These are phyloP conservation scores for Ogataea methylovora DNA, from an alignment of 805 yeast species.

Conservation along the genomic window DNA sequence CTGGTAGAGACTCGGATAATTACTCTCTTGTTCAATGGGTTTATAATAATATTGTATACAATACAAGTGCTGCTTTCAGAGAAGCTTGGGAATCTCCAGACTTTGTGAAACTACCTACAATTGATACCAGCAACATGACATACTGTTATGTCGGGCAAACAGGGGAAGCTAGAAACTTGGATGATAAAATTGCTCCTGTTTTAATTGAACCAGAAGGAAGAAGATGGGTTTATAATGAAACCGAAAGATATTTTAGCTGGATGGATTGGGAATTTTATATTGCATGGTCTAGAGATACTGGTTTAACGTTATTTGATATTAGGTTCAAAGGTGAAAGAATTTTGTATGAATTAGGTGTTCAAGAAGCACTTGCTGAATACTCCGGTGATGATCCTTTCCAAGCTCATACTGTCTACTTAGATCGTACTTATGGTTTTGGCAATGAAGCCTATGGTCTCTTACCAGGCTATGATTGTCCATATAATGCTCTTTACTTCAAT, in stretches of 20 bases:
- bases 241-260: conserved; percentile 22
- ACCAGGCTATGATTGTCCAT: conserved; percentile 23
- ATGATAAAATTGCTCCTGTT: conserved; percentile 17
- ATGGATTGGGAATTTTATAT: conserved; percentile 22
- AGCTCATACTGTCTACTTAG: conserved; percentile 17
- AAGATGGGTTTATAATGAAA: conserved; percentile 18
- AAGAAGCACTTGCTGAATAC: conserved; percentile 24
- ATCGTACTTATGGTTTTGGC: conserved; percentile 21
- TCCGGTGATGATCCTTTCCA: conserved; percentile 25
- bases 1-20: conserved; percentile 12
- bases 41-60: conserved; percentile 14
- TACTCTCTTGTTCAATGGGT: conserved; percentile 13
- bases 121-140: conserved; percentile 4
- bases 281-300: conserved; percentile 19
- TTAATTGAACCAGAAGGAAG: conserved; percentile 20
- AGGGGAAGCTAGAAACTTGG: conserved; percentile 5
- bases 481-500: conserved; percentile 21
- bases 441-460: conserved; percentile 20
- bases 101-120: conserved; percentile 10
- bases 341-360: conserved; percentile 18
- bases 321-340: conserved; percentile 24
- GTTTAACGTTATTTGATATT: conserved; percentile 17
- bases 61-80: conserved; percentile 16
- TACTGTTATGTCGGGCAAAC: conserved; percentile 12
- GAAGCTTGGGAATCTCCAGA: conserved; percentile 14